Percentiles rank a stretch among this genome's conserved stretches.
Conservation (phyloP, 2,329 filamentous ascomycete genomes). For the Phoma sp. region DNA sequence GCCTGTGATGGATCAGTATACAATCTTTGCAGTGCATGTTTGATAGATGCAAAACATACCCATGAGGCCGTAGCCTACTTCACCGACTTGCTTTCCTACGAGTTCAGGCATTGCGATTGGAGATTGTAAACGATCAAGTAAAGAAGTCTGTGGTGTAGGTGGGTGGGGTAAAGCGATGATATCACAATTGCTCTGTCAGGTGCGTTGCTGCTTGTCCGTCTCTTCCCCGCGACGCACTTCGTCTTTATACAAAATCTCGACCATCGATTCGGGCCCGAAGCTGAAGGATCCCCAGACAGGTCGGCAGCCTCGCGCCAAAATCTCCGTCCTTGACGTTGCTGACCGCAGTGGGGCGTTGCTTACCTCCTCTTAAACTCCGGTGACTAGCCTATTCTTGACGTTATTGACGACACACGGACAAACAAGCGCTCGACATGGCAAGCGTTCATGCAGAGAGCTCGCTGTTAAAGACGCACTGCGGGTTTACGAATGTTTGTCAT, state of each 20-base stretch:
- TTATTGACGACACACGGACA: no score
- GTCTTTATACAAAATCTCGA: background rate
- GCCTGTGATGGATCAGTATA: conserved; percentile 39
- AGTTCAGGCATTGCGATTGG: conserved; percentile 42
- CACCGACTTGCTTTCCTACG: conserved; percentile 48
- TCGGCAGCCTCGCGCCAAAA: conserved; percentile 8
- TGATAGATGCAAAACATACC: conserved; percentile 30
- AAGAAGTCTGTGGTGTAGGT: background rate
- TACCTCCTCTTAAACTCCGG: conserved; percentile 8
- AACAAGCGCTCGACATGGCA: no score
- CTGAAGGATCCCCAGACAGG: background rate
- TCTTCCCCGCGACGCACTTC: background rate
- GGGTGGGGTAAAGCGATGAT: conserved; percentile 8
- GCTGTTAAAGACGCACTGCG: no score
- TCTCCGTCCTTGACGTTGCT: background rate
- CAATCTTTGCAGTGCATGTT: background rate
- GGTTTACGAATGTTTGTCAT: no score
- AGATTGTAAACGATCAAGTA: background rate
- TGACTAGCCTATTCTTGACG: no score
- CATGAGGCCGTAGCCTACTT: conserved; percentile 59
- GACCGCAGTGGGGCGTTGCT: background rate
- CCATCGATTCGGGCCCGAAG: conserved; percentile 2
- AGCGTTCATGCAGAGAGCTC: no score
- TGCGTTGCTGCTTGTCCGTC: background rate
- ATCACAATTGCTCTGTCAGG: background rate